Conservation (phyloP, 106 monocot genomes). For the Allium sativum region DNA sequence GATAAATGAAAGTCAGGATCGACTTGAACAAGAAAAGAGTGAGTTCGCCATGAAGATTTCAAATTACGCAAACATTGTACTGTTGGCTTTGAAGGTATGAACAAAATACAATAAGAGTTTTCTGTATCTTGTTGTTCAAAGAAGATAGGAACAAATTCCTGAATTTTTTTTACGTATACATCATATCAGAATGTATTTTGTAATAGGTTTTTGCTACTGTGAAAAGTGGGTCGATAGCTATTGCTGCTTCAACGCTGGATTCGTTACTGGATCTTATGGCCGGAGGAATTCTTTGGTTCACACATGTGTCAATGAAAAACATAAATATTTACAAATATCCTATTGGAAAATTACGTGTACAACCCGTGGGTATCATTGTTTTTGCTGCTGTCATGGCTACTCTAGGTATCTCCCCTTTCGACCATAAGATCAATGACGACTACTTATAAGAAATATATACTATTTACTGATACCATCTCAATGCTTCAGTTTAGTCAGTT, state of each 20-base stretch:
- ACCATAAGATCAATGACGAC: no score
- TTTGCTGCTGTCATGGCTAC: slow-evolving; percentile 98
- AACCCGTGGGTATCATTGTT: slow-evolving; percentile 87
- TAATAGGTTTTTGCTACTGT: slow-evolving; percentile 78
- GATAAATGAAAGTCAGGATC: slow-evolving; percentile 18
- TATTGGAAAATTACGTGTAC: slow-evolving; percentile 89
- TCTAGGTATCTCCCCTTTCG: slow-evolving; percentile 36
- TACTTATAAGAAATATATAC: not conserved
- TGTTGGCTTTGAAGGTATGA: slow-evolving; percentile 69
- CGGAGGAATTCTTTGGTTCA: slow-evolving; percentile 90
- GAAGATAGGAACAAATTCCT: not conserved
- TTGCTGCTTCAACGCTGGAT: slow-evolving; percentile 94
- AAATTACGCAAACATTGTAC: slow-evolving; percentile 69
- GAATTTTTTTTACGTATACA: slow-evolving; percentile 1
- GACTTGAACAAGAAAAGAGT: slow-evolving; percentile 29
- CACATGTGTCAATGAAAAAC: slow-evolving; percentile 83
- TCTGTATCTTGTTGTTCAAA: not conserved
- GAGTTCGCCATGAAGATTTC: slow-evolving; percentile 87
- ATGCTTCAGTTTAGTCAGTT: no score
- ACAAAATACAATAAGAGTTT: not conserved
- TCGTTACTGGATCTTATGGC: slow-evolving; percentile 92
- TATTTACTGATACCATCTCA: not conserved
- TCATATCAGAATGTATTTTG: not conserved
- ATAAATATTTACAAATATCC: slow-evolving; percentile 82
- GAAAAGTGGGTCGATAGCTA: slow-evolving; percentile 73